These are phyloP conservation scores for Beauveria medogensis DNA, from an alignment of 2,329 filamentous ascomycete genomes.

Conservation along the genomic window DNA sequence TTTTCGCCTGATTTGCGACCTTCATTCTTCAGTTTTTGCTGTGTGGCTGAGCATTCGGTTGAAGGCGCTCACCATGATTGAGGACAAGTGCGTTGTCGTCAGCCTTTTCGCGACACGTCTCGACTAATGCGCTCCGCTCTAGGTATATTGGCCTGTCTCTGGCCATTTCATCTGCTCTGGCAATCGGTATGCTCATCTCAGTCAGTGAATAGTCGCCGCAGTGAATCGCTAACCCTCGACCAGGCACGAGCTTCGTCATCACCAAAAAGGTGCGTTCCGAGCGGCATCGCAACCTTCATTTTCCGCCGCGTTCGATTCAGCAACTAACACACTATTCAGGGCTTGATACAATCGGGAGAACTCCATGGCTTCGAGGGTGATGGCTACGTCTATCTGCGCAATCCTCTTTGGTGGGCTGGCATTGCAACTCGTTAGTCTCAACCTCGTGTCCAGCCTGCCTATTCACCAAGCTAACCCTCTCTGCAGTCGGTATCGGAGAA, in stretches of 20 bases:
- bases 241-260: constrained; percentile 95
- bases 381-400: constrained; percentile 87
- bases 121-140: neutral
- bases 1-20: constrained; percentile 1
- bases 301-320: neutral
- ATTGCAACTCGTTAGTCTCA: constrained; percentile 71
- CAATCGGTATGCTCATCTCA: constrained; percentile 2
- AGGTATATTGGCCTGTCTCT: constrained; percentile 10
- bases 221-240: constrained; percentile 4
- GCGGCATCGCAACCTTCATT: neutral
- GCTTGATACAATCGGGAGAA: constrained; percentile 83
- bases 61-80: neutral
- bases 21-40: neutral
- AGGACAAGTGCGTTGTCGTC: constrained; percentile 7
- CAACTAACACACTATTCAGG: constrained; percentile 39
- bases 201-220: neutral
- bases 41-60: neutral
- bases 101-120: neutral
- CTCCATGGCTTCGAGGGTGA: constrained; percentile 94
- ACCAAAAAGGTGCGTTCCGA: constrained; percentile 75
- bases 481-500: constrained; percentile 79
- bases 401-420: constrained; percentile 95
- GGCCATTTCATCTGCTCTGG: constrained; percentile 9
- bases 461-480: constrained; percentile 16
- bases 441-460: neutral